Percentiles rank a stretch among this genome's conserved stretches.
These are phyloP conservation scores for Medicago ruthenica DNA, from an alignment of 306 rosid genomes.

Conservation along the genomic window DNA sequence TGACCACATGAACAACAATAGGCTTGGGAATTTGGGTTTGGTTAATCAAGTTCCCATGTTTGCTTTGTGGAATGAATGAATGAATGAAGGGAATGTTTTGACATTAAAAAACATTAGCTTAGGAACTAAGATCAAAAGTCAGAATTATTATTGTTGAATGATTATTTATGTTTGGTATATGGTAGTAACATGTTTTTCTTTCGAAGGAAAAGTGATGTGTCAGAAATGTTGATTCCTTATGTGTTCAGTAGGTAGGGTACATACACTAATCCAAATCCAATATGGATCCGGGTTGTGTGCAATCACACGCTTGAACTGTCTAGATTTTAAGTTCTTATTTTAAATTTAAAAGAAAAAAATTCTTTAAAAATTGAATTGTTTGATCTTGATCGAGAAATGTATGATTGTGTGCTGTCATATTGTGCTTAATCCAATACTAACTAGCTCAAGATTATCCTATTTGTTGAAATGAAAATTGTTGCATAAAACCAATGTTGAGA, in stretches of 20 bases:
- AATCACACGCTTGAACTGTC: too few relatives aligned
- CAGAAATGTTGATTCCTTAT: constrained; percentile 39
- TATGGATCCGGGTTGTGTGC: too few relatives aligned
- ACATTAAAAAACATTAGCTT: constrained; percentile 31
- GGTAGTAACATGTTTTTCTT: constrained; percentile 40
- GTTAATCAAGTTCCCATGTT: constrained; percentile 82
- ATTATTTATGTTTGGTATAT: constrained; percentile 36
- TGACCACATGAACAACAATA: constrained; percentile 49
- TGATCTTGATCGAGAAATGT: too few relatives aligned
- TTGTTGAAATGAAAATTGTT: constrained; percentile 32
- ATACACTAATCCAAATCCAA: constrained; percentile 14
- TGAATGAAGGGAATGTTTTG: not conserved
- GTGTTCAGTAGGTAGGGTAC: constrained; percentile 36
- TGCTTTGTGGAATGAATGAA: constrained; percentile 81
- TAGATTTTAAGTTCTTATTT: too few relatives aligned
- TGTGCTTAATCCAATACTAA: not conserved
- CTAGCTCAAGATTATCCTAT: constrained; percentile 30
- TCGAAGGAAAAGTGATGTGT: constrained; percentile 15
- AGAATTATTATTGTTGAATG: constrained; percentile 41
- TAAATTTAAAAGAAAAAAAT: too few relatives aligned
- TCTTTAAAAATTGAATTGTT: too few relatives aligned
- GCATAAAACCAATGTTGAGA: constrained; percentile 32
- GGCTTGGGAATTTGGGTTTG: constrained; percentile 63
- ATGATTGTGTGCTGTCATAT: too few relatives aligned
- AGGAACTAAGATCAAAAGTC: constrained; percentile 37